These are phyloP conservation scores for Neoarthrinium moseri DNA, from an alignment of 2,329 filamentous ascomycete species.

Conservation along the genomic window DNA sequence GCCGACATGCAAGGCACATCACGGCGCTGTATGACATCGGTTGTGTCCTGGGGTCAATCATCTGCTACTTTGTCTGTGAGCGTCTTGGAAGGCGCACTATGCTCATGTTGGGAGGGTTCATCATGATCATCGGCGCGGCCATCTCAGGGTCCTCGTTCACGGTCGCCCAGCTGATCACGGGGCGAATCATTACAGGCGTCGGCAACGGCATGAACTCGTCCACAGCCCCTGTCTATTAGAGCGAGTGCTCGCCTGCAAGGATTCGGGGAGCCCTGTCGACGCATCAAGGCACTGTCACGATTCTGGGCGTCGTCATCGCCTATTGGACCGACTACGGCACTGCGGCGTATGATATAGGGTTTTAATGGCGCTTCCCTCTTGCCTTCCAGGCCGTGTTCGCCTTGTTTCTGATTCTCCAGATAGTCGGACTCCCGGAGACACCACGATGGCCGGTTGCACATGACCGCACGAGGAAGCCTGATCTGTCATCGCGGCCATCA, in stretches of 20 bases:
- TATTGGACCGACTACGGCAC: constrained; percentile 28
- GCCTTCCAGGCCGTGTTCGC: constrained; percentile 29
- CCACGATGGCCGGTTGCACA: constrained; percentile 33
- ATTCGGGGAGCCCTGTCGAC: constrained; percentile 49
- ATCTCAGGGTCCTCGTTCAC: constrained; percentile 38
- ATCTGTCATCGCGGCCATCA: constrained; percentile 16
- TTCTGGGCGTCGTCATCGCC: constrained; percentile 44
- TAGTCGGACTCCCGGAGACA: constrained; percentile 35
- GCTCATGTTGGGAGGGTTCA: constrained; percentile 37
- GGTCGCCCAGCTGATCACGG: constrained; percentile 41
- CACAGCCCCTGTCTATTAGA: constrained; percentile 37
- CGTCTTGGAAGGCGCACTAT: constrained; percentile 38
- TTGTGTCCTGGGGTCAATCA: constrained; percentile 27
- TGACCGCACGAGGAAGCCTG: constrained; percentile 29
- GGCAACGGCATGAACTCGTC: constrained; percentile 37
- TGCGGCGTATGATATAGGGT: not conserved
- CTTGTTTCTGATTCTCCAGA: constrained; percentile 32
- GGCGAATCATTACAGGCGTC: constrained; percentile 43
- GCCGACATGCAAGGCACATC: constrained; percentile 34
- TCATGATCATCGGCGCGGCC: constrained; percentile 42
- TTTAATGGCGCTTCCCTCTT: constrained; percentile 7
- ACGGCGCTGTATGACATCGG: constrained; percentile 33
- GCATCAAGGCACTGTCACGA: constrained; percentile 45
- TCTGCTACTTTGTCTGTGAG: constrained; percentile 35
- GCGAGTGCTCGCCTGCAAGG: constrained; percentile 31